Conservation (phyloP, 2,329 filamentous ascomycete species). For the Mycocentrospora acerina region DNA sequence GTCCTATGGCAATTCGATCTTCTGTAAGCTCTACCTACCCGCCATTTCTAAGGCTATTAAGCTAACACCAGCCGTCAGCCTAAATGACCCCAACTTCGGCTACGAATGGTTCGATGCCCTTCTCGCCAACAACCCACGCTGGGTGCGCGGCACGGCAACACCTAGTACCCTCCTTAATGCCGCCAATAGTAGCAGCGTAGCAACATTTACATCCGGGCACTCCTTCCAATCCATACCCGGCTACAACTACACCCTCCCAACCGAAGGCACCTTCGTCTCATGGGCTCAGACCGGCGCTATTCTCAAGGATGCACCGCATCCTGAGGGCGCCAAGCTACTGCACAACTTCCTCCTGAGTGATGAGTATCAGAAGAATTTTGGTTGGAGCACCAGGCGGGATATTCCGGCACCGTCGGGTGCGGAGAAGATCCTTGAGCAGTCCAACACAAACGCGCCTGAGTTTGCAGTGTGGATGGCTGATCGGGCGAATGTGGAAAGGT, state of each 20-base stretch:
- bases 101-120: constrained; percentile 52
- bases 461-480: constrained; percentile 49
- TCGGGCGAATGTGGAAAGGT: constrained; percentile 45
- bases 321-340: constrained; percentile 55
- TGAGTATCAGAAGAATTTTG: constrained; percentile 41
- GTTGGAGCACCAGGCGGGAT: constrained; percentile 44
- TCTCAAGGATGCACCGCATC: constrained; percentile 51
- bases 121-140: constrained; percentile 52
- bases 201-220: constrained; percentile 16
- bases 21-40: constrained; percentile 33
- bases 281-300: constrained; percentile 56
- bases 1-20: constrained; percentile 55
- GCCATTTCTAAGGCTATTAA: not conserved
- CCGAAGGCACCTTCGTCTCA: constrained; percentile 44
- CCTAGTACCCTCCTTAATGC: constrained; percentile 41
- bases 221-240: not conserved
- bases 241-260: constrained; percentile 34
- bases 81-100: constrained; percentile 45
- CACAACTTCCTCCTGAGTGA: constrained; percentile 50
- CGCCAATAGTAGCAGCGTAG: constrained; percentile 22
- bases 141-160: constrained; percentile 56
- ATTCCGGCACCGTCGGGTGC: constrained; percentile 28
- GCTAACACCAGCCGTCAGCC: constrained; percentile 6
- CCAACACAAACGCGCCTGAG: constrained; percentile 39
- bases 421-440: constrained; percentile 32